These are phyloP conservation scores for Pichia exigua DNA, from an alignment of 805 yeast genomes.

Conservation along the genomic window DNA sequence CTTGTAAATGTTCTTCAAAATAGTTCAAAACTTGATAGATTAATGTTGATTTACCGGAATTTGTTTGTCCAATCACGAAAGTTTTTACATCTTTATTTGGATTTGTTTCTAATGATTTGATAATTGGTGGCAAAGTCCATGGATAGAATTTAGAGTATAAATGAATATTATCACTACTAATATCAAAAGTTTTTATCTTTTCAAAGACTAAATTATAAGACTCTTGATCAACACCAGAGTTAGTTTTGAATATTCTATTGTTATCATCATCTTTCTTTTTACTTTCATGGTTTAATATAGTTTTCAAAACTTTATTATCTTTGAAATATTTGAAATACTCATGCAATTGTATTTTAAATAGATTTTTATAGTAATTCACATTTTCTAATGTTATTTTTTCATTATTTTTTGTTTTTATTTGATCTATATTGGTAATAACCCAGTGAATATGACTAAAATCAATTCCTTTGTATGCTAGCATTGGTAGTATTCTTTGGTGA, in stretches of 20 bases:
- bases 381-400: not conserved
- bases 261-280: not conserved
- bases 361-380: not conserved
- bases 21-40: conserved; percentile 7
- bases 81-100: conserved; percentile 1
- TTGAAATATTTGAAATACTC: not conserved
- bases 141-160: not conserved
- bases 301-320: not conserved
- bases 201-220: not conserved
- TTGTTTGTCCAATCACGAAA: conserved; percentile 25
- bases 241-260: not conserved
- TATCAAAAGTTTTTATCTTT: not conserved
- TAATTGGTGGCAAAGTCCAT: conserved; percentile 5
- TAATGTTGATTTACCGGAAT: conserved; percentile 24
- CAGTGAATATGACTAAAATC: conserved; percentile 2
- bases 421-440: conserved; percentile 7
- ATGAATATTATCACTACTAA: not conserved
- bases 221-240: not conserved
- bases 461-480: not conserved
- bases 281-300: not conserved
- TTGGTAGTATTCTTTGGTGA: conserved; percentile 1
- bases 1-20: not conserved
- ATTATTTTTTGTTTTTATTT: not conserved
- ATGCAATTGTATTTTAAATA: not conserved
- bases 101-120: conserved; percentile 4